These are phyloP conservation scores for Globisporangium splendens DNA, from an alignment of 352 stramenopile genomes.

Conservation along the genomic window DNA sequence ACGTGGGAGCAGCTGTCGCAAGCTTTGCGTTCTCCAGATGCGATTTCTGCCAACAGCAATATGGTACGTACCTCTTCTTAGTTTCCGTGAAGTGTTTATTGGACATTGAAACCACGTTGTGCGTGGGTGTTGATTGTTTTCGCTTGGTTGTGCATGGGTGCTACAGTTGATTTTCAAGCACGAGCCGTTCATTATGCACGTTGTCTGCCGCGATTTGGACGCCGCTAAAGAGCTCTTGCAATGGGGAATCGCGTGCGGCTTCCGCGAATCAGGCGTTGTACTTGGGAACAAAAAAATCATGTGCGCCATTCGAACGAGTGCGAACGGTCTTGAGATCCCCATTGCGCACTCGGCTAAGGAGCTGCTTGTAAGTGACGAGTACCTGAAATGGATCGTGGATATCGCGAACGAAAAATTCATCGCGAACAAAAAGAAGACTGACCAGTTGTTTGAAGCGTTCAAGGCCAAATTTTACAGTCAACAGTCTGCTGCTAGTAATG, in stretches of 20 bases:
- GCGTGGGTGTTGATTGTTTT: background rate
- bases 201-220: constrained; percentile 78
- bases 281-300: constrained; percentile 87
- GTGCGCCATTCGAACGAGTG: constrained; percentile 87
- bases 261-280: constrained; percentile 88
- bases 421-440: constrained; percentile 70
- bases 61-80: constrained; percentile 37
- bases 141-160: background rate
- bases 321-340: constrained; percentile 86
- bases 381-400: constrained; percentile 72
- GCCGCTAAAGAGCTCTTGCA: constrained; percentile 80
- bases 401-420: constrained; percentile 85
- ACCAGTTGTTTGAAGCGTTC: constrained; percentile 65
- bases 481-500: background rate
- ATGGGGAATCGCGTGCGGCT: constrained; percentile 76
- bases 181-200: constrained; percentile 92
- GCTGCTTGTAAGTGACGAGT: constrained; percentile 63
- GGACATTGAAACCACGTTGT: background rate
- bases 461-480: constrained; percentile 27
- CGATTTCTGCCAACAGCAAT: constrained; percentile 36
- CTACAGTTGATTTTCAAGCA: constrained; percentile 84
- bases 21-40: constrained; percentile 38
- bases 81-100: background rate
- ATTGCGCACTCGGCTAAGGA: constrained; percentile 43
- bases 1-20: constrained; percentile 62